Percentiles rank a stretch among this genome's conserved stretches.
Conservation (phyloP, 345 rosid species). For the Acer yangbiense region DNA sequence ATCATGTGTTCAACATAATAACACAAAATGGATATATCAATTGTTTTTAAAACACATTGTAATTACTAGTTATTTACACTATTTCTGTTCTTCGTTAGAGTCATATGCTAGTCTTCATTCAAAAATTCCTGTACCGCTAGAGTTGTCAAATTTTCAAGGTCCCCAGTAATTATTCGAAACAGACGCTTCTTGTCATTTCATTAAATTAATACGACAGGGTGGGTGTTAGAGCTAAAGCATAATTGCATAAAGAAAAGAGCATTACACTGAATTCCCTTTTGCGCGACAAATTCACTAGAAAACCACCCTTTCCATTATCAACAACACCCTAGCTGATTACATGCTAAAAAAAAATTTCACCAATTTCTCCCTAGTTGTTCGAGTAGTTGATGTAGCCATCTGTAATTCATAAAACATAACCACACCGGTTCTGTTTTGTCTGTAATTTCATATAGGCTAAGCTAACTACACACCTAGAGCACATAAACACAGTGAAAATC, state of each 20-base stretch:
- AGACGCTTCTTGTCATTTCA: not conserved
- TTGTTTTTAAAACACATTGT: not conserved
- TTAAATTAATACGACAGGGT: not conserved
- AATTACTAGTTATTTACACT: not conserved
- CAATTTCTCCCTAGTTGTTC: not conserved
- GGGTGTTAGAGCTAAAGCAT: not conserved
- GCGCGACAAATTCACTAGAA: no score
- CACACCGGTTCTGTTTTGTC: not conserved
- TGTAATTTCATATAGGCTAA: not conserved
- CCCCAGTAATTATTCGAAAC: not conserved
- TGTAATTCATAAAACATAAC: not conserved
- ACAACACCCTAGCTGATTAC: not conserved
- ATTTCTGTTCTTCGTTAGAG: not conserved
- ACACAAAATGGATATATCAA: not conserved
- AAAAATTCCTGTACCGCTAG: not conserved
- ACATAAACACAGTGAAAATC: not conserved
- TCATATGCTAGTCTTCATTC: not conserved
- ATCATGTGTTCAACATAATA: not conserved
- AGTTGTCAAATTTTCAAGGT: not conserved
- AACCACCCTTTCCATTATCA: not conserved
- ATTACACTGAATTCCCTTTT: not conserved
- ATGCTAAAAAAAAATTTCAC: not conserved
- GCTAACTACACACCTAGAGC: not conserved
- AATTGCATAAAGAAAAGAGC: not conserved
- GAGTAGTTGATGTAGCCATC: not conserved